Evolutionary conservation across 2,329 filamentous ascomycete genomes (phyloP).

Genomic region (Rhynchosporium agropyri): DNA sequence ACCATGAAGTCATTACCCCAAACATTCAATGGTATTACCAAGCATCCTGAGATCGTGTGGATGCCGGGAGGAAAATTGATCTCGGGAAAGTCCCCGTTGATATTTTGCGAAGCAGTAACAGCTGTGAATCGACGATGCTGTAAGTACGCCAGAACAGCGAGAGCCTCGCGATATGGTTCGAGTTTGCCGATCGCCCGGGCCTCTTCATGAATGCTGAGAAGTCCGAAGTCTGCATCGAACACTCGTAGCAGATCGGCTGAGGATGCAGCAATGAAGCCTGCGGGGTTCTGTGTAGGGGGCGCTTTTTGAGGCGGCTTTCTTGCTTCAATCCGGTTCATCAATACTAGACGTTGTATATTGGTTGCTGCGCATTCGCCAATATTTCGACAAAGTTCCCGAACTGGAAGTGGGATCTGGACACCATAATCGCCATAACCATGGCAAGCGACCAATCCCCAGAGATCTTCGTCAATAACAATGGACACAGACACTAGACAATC

Average conservation of each 20-base stretch:
- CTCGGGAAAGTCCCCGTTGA: slow-evolving; percentile 77
- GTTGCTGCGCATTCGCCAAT: slow-evolving; percentile 48
- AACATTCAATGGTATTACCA: slow-evolving; percentile 79
- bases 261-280: slow-evolving; percentile 83
- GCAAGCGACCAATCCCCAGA: slow-evolving; percentile 87
- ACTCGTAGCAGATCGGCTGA: slow-evolving; percentile 82
- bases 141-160: slow-evolving; percentile 84
- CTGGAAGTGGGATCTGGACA: slow-evolving; percentile 85
- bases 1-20: slow-evolving; percentile 84
- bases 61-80: slow-evolving; percentile 79
- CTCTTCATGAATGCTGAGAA: slow-evolving; percentile 81
- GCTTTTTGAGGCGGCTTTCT: slow-evolving; percentile 23
- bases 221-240: slow-evolving; percentile 85
- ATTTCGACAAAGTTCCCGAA: slow-evolving; percentile 85
- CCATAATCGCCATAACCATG: slow-evolving; percentile 75
- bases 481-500: slow-evolving; percentile 70
- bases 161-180: slow-evolving; percentile 76
- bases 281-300: slow-evolving; percentile 26
- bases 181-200: slow-evolving; percentile 80
- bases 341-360: slow-evolving; percentile 34
- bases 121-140: slow-evolving; percentile 73
- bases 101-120: slow-evolving; percentile 76
- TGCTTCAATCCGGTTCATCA: slow-evolving; percentile 30
- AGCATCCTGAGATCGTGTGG: slow-evolving; percentile 71
- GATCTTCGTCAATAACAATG: slow-evolving; percentile 77